Evolutionary conservation across 306 rosid genomes (phyloP), one percentile per base, ranked within the genome.

Genomic region (Castanospermum australe): DNA sequence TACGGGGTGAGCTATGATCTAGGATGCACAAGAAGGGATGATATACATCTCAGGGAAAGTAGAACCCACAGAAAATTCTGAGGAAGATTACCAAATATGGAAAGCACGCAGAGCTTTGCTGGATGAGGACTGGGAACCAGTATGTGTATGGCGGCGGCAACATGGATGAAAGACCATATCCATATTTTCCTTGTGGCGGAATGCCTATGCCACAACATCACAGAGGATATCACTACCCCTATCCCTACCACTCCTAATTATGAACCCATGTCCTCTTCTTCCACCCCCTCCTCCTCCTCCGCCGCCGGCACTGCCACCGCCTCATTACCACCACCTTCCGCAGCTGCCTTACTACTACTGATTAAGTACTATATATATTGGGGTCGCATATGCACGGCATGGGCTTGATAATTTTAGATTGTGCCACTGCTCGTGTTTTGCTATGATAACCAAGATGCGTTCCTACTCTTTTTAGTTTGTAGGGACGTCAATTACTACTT

Each of bases 11-110:
- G 57, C 45, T 67, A 67, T 20, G 57, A 44, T 44, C 45, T 67
- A n/a, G 73, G 73, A 44, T 44, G 73, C 15, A 67, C 22, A 67
- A 3, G 73, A 67, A 67, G 57, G 73, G 39, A 67, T 67, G 56
- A 67, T 44, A 44, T 67, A n/a, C 25, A 45, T 67, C 1, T 67
- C 57, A 25, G 73, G 73, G 0, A 67, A 67, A 14, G 73, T 67
- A 13, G 57, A 67, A n/a, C 14, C 57, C 73, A 3, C 56, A 25
- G 4, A 67, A 14, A 2, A 67, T 67, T 6, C 0, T 67, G 2
- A 67, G 41, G 5, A 45, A 25, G 73, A 67, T 67, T 24, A 12
- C 57, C 9, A 67, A 15, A 24, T 32, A 25, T 12, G 56, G 73
- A 17, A 67, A 67, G 2, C 73, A 67, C 5, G 73, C 73, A 42